phyloP scores from a whole-genome alignment of 495 filamentous ascomycete genomes.

The Xylaria scruposa region DNA sequence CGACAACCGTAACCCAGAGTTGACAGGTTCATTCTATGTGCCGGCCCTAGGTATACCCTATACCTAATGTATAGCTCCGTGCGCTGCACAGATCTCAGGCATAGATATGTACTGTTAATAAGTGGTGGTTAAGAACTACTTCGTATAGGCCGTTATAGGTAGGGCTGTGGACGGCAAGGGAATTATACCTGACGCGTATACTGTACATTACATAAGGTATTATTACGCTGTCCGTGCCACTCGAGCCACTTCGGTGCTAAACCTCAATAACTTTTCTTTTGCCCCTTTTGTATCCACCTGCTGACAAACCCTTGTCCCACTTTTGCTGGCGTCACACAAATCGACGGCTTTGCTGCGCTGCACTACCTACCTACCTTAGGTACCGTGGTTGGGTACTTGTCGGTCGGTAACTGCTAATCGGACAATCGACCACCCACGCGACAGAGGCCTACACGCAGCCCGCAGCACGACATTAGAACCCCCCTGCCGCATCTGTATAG shows the following conservation, averaged over 20 bases:
- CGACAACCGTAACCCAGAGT: neutral
- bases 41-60: neutral
- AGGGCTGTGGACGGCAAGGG: neutral
- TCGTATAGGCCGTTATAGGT: neutral
- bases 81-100: neutral
- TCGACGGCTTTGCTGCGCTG: neutral
- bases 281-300: conserved; percentile 11
- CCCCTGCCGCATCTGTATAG: conserved; percentile 19
- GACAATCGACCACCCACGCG: conserved; percentile 17
- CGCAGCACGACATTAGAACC: conserved; percentile 14
- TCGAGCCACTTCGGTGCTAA: conserved; percentile 6
- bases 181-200: conserved; percentile 11
- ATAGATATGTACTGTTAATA: neutral
- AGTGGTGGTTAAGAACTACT: neutral
- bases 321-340: conserved; percentile 20
- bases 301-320: conserved; percentile 11
- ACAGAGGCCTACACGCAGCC: conserved; percentile 23
- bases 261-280: conserved; percentile 11
- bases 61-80: neutral
- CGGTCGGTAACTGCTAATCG: conserved; percentile 2
- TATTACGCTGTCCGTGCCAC: conserved; percentile 19
- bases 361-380: neutral
- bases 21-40: neutral
- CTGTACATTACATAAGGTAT: conserved; percentile 24
- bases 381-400: neutral